Conservation (phyloP, 805 yeast species). For the Metschnikowia cubensis region DNA sequence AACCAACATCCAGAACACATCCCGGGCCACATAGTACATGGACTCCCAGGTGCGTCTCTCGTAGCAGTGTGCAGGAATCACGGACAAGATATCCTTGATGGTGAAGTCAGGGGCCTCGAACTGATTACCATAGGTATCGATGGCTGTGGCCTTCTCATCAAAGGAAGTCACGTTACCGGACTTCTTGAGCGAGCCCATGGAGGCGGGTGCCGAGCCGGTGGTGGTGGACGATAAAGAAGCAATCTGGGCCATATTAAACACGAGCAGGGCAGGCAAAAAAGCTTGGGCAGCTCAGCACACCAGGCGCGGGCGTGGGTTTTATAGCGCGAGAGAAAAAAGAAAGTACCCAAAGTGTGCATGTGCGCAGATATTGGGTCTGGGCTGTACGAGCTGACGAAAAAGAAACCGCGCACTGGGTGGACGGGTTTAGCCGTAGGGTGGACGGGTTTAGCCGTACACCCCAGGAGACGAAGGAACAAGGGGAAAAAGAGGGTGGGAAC, state of each 20-base stretch:
- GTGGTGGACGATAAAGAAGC: conserved; percentile 13
- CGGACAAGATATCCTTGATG: conserved; percentile 68
- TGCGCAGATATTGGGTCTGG: neutral
- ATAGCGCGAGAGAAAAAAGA: conserved; percentile 3
- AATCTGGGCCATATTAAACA: conserved; percentile 13
- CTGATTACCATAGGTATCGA: conserved; percentile 60
- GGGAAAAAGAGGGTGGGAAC: no score
- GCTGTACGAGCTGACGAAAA: conserved; percentile 2
- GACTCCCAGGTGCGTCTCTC: conserved; percentile 55
- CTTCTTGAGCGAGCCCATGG: conserved; percentile 21
- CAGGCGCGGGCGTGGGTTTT: conserved; percentile 1
- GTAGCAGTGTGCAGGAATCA: conserved; percentile 73
- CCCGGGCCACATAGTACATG: conserved; percentile 64
- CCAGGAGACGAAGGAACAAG: no score
- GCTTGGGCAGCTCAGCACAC: neutral
- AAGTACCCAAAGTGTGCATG: conserved; percentile 4
- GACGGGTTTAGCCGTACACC: no score
- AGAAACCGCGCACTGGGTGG: neutral
- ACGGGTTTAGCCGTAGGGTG: no score
- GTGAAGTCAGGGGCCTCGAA: conserved; percentile 73
- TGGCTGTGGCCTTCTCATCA: conserved; percentile 37
- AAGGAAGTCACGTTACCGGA: conserved; percentile 43
- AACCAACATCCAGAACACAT: conserved; percentile 45
- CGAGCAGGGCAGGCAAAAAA: neutral
- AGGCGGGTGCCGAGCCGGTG: conserved; percentile 7